Percentiles rank a stretch among this genome's conserved stretches.
Conservation (phyloP, 495 filamentous ascomycete genomes). For the Cenococcum geophilum region DNA sequence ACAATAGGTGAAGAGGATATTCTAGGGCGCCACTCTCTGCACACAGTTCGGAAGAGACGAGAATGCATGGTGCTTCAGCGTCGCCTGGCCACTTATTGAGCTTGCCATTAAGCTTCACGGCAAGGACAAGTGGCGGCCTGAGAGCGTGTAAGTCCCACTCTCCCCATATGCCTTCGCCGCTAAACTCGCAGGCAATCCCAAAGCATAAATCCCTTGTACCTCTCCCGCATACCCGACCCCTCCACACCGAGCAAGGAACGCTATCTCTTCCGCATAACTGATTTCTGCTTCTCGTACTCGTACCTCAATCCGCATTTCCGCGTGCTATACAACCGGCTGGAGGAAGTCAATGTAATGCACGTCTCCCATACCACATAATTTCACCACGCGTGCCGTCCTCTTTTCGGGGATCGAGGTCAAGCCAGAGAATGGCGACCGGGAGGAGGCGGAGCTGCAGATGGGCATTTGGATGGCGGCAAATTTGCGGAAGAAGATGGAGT, state of each 20-base stretch:
- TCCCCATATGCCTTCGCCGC: constrained; percentile 2
- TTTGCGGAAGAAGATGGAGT: constrained; percentile 21
- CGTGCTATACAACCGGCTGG: constrained; percentile 11
- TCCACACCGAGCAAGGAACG: constrained; percentile 3
- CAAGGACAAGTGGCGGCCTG: constrained; percentile 2
- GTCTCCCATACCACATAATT: constrained; percentile 15
- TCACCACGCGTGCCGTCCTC: constrained; percentile 10
- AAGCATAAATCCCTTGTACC: constrained; percentile 11
- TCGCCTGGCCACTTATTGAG: constrained; percentile 13
- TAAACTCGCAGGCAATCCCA: constrained; percentile 20
- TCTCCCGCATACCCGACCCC: constrained; percentile 7
- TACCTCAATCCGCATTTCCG: constrained; percentile 8
- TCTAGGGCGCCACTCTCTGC: constrained; percentile 11
- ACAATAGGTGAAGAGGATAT: constrained; percentile 12
- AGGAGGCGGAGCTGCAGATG: constrained; percentile 23
- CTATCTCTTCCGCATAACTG: constrained; percentile 17
- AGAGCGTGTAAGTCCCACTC: constrained; percentile 20
- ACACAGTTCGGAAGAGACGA: constrained; percentile 10
- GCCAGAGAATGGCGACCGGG: constrained; percentile 9
- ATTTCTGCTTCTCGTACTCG: constrained; percentile 20
- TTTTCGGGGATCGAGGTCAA: constrained; percentile 25
- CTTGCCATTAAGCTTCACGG: constrained; percentile 17
- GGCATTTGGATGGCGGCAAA: constrained; percentile 22
- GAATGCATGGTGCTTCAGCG: constrained; percentile 22
- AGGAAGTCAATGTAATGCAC: constrained; percentile 4